Conservation (phyloP, 1,284 basidiomycete genomes). For the Peniophora sp. region DNA sequence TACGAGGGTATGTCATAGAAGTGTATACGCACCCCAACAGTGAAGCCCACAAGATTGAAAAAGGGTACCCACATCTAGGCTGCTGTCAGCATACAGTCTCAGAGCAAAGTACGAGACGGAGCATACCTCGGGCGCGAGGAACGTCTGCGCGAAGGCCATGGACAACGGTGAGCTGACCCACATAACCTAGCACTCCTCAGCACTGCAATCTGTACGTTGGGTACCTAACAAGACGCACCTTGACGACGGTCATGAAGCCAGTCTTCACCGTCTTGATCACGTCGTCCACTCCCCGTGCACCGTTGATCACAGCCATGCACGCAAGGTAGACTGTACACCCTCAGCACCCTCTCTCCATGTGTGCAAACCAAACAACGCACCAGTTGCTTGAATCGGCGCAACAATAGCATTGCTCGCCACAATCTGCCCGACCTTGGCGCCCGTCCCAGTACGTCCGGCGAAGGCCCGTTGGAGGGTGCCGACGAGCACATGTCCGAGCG, state of each 20-base stretch:
- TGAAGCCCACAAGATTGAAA: conserved; percentile 64
- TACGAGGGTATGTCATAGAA: background rate
- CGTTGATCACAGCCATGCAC: conserved; percentile 82
- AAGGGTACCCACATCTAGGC: conserved; percentile 66
- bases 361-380: conserved; percentile 34
- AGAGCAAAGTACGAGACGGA: background rate
- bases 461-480: conserved; percentile 70
- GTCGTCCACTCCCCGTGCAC: conserved; percentile 61
- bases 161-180: conserved; percentile 73
- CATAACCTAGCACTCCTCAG: conserved; percentile 33
- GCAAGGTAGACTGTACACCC: conserved; percentile 44
- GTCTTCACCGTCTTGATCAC: conserved; percentile 65
- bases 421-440: conserved; percentile 68
- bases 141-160: conserved; percentile 67
- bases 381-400: conserved; percentile 68
- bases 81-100: conserved; percentile 2
- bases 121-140: conserved; percentile 59
- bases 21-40: conserved; percentile 45
- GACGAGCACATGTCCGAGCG: conserved; percentile 70
- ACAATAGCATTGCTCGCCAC: conserved; percentile 74
- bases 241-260: conserved; percentile 71
- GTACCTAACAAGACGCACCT: conserved; percentile 37
- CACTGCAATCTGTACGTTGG: conserved; percentile 1
- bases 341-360: conserved; percentile 1
- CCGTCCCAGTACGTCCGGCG: conserved; percentile 63